A percentile compares a stretch with the other conserved stretches of the same genome.
Evolutionary conservation across 768 basidiomycete genomes (phyloP).

Genomic region (Rhodotorula sphaerocarpa): DNA sequence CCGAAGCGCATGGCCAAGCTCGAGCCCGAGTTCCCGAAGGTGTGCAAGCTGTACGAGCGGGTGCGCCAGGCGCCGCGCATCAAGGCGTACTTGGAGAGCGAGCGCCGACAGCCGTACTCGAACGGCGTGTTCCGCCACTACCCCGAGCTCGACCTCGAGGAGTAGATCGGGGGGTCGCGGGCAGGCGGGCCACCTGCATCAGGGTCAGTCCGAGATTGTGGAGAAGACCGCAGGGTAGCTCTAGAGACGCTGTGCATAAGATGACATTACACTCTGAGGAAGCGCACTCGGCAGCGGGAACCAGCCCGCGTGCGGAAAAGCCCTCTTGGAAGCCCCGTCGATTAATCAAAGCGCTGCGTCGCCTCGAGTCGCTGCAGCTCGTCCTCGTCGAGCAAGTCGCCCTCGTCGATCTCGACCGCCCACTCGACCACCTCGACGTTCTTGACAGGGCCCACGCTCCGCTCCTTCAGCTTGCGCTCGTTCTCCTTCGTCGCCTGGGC

Average conservation of each 20-base stretch:
- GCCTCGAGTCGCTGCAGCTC: conserved; percentile 18
- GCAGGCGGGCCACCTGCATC: neutral
- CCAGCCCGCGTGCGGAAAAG: too few species aligned
- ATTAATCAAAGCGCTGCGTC: conserved; percentile 18
- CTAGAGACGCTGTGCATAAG: too few species aligned
- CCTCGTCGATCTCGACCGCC: conserved; percentile 16
- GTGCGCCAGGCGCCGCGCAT: conserved; percentile 40
- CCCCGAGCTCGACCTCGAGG: conserved; percentile 24
- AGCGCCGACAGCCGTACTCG: conserved; percentile 27
- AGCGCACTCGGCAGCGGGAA: neutral
- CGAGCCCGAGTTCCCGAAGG: conserved; percentile 38
- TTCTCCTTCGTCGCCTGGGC: conserved; percentile 5
- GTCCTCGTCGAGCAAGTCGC: conserved; percentile 14
- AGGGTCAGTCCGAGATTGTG: neutral
- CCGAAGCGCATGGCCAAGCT: conserved; percentile 43
- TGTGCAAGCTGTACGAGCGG: conserved; percentile 43
- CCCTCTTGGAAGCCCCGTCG: too few species aligned
- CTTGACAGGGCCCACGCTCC: neutral
- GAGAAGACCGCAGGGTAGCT: too few species aligned
- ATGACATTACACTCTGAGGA: too few species aligned
- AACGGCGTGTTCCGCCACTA: conserved; percentile 25
- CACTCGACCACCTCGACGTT: conserved; percentile 21
- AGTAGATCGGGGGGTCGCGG: neutral
- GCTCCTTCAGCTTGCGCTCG: conserved; percentile 14
- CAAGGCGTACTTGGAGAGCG: conserved; percentile 30